Evolutionary conservation across 306 rosid genomes (phyloP), one percentile per base, ranked within the genome.

Genomic region (Sechiopsis laciniata): DNA sequence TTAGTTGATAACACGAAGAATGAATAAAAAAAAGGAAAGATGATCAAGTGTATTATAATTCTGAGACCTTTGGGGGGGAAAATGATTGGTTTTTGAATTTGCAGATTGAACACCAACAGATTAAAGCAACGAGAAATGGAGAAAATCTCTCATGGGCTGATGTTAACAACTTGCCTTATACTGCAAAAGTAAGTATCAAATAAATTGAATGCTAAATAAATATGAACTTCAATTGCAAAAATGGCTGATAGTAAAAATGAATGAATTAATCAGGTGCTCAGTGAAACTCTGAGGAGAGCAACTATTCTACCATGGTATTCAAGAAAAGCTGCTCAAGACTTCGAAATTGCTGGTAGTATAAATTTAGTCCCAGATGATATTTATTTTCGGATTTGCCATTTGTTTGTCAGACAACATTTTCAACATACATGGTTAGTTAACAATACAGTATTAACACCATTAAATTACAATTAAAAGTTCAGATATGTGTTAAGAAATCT

Each of bases 251-350:
- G 32, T 16, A 15, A 11, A 62, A 32, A 62, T 16, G 50, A 62
- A 24, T 67, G 50, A 10, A 54, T 79, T 20, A 57, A 66, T 75
- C 80, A 91, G 93, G 96, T 89, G 29, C 83, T 89, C 57, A 88
- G 75, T 68, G 97, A 91, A 85, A 91, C 96, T 53, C 94, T 89
- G 21, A 74, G 97, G 55, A 85, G 86, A 77, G 97, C 97, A 42
- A 91, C 96, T 2, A 84, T 91, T 61, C 74, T 91, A 19, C 97
- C 96, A 68, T 91, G 97, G 97, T 87, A 10, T 76, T 89, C 97
- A 77, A 86, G 96, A 74, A 91, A 88, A 74, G 97, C 96, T 61
- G 82, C 96, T 37, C 94, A 83, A 79, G 91, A 91, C 75, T 91
- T 91, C 78, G 88, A 85, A 80, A 84, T 89, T 80, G 94, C 87